Percentiles rank a stretch among this genome's conserved stretches.
Conservation (phyloP, 2,329 filamentous ascomycete species). For the Talaromyces sp. region DNA sequence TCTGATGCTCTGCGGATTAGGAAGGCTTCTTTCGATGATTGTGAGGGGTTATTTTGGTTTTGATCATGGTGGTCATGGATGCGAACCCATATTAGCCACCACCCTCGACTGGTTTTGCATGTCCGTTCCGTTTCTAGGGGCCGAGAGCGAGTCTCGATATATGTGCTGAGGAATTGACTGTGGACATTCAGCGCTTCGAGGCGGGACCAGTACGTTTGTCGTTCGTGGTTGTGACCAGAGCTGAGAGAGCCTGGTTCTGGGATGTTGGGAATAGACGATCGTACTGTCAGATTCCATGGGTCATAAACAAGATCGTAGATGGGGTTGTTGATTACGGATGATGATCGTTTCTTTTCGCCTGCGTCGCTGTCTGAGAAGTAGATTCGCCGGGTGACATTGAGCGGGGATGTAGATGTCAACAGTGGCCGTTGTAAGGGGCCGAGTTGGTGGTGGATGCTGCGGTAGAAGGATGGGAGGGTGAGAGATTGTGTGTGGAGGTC, state of each 20-base stretch:
- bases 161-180: conserved; percentile 56
- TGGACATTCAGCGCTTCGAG: conserved; percentile 62
- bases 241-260: conserved; percentile 47
- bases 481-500: conserved; percentile 42
- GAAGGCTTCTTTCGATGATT: conserved; percentile 39
- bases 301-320: conserved; percentile 62
- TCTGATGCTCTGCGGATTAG: conserved; percentile 47
- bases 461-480: conserved; percentile 43
- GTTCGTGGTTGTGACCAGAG: neutral
- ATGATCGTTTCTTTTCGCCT: conserved; percentile 31
- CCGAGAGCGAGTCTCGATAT: conserved; percentile 49
- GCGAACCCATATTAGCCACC: conserved; percentile 66
- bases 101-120: conserved; percentile 61
- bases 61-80: conserved; percentile 33
- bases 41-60: conserved; percentile 4
- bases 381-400: conserved; percentile 39
- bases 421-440: conserved; percentile 48
- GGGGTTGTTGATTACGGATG: conserved; percentile 36
- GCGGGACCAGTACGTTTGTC: conserved; percentile 44
- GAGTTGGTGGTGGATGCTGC: conserved; percentile 48
- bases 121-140: conserved; percentile 56
- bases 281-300: conserved; percentile 55
- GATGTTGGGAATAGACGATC: conserved; percentile 63
- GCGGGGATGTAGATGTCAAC: conserved; percentile 44
- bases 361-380: conserved; percentile 29